These are phyloP conservation scores for Panellus pusillus DNA, from an alignment of 768 basidiomycete genomes.

Conservation along the genomic window DNA sequence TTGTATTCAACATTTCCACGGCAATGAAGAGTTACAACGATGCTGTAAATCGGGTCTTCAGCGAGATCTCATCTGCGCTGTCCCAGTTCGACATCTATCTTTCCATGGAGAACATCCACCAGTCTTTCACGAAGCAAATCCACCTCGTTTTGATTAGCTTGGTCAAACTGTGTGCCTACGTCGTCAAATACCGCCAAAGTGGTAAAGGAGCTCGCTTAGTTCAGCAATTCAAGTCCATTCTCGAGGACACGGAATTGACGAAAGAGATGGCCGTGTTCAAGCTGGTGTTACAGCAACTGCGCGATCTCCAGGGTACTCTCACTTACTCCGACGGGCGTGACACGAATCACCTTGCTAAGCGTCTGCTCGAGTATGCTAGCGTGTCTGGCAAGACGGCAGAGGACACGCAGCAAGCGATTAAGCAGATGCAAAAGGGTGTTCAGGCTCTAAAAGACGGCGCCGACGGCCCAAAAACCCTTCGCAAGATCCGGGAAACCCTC, in stretches of 20 bases:
- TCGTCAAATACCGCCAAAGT: conserved; percentile 2
- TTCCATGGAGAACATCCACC: background rate
- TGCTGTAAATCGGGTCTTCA: background rate
- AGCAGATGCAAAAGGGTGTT: background rate
- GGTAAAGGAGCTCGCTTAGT: background rate
- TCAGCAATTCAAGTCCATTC: background rate
- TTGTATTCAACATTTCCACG: background rate
- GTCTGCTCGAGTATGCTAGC: background rate
- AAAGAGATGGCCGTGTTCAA: background rate
- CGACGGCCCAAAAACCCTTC: background rate
- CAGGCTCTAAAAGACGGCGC: background rate
- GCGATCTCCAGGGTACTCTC: background rate
- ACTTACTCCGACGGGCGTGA: background rate
- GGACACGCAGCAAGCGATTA: background rate
- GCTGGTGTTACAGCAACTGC: background rate
- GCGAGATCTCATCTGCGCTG: background rate
- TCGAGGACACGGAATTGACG: background rate
- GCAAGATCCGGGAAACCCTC: background rate
- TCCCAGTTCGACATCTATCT: background rate
- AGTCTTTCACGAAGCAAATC: background rate
- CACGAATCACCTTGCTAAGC: background rate
- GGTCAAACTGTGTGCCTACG: conserved; percentile 1
- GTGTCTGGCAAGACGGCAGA: background rate
- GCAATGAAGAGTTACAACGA: conserved; percentile 4
- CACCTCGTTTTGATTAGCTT: conserved; percentile 1